Conservation (phyloP, 179 eudicot genomes). For the Silene noctiflora region DNA sequence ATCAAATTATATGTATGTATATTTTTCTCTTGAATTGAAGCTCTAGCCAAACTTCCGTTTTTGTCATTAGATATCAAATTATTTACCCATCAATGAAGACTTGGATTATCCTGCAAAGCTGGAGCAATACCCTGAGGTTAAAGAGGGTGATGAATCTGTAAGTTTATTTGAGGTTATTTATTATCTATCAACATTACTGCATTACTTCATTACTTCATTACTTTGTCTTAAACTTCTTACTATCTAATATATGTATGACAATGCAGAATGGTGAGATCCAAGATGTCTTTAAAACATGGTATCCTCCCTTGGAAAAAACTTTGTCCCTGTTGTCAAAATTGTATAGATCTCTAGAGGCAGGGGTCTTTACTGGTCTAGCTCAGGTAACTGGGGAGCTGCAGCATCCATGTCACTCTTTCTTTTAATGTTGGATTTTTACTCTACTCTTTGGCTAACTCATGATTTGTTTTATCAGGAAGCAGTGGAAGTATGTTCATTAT, state of each 20-base stretch:
- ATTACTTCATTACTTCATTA: background rate
- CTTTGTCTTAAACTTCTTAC: background rate
- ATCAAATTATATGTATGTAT: background rate
- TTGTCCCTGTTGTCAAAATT: slow-evolving; percentile 76
- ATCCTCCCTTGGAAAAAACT: slow-evolving; percentile 92
- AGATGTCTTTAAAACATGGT: slow-evolving; percentile 74
- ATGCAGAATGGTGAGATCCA: slow-evolving; percentile 62
- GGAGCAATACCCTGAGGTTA: slow-evolving; percentile 56
- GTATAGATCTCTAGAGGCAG: slow-evolving; percentile 76
- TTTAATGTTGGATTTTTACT: background rate
- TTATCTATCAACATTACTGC: background rate
- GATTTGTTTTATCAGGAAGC: slow-evolving; percentile 66
- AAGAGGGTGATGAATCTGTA: slow-evolving; percentile 59
- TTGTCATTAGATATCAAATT: slow-evolving; percentile 76
- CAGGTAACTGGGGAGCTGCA: slow-evolving; percentile 51
- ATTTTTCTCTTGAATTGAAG: background rate
- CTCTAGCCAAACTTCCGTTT: slow-evolving; percentile 10
- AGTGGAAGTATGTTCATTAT: slow-evolving; percentile 80
- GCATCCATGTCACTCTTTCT: slow-evolving; percentile 10
- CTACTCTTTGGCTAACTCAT: slow-evolving; percentile 17
- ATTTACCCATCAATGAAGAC: slow-evolving; percentile 79
- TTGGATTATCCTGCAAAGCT: slow-evolving; percentile 89
- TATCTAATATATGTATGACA: slow-evolving; percentile 6
- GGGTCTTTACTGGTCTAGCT: slow-evolving; percentile 94
- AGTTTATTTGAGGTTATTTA: slow-evolving; percentile 28